Percentiles rank a stretch among this genome's conserved stretches.
phyloP scores from a whole-genome alignment of 805 yeast genomes.

The Debaryomyces maramus region DNA sequence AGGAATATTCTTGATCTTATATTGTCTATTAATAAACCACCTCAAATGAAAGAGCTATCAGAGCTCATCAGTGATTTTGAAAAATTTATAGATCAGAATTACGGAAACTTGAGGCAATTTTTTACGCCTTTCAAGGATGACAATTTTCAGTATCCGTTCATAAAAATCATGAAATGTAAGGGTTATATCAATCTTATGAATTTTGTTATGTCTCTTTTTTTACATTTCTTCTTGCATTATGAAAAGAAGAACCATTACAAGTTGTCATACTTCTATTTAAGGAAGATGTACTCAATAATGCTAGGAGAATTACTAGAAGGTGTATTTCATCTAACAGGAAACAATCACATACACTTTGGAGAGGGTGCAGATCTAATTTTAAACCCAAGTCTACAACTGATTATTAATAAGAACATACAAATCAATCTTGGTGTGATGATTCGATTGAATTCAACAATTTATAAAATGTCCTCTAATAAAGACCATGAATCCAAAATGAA shows the following conservation, averaged over 20 bases:
- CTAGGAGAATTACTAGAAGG: slow-evolving; percentile 33
- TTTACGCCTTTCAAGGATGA: slow-evolving; percentile 18
- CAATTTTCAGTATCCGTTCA: slow-evolving; percentile 18
- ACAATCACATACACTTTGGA: slow-evolving; percentile 40
- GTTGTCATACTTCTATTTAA: slow-evolving; percentile 35
- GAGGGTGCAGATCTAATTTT: slow-evolving; percentile 40
- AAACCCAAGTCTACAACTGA: slow-evolving; percentile 36
- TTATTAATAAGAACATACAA: slow-evolving; percentile 31
- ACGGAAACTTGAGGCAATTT: slow-evolving; percentile 24
- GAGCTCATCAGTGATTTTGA: slow-evolving; percentile 37
- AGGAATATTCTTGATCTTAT: slow-evolving; percentile 24
- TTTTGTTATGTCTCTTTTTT: slow-evolving; percentile 27
- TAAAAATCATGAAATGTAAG: slow-evolving; percentile 26
- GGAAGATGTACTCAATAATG: slow-evolving; percentile 24
- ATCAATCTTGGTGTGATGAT: slow-evolving; percentile 23
- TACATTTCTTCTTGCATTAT: slow-evolving; percentile 41
- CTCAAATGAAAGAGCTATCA: slow-evolving; percentile 20
- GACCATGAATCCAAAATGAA: slow-evolving; percentile 21
- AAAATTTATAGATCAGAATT: slow-evolving; percentile 24
- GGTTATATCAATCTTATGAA: slow-evolving; percentile 27
- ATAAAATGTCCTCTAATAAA: slow-evolving; percentile 16
- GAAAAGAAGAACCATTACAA: slow-evolving; percentile 27
- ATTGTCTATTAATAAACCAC: slow-evolving; percentile 18
- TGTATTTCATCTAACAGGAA: slow-evolving; percentile 28
- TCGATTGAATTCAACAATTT: slow-evolving; percentile 24